phyloP scores from a whole-genome alignment of 192 early-diverging fungal genomes.

The Mortierella hygrophila region DNA sequence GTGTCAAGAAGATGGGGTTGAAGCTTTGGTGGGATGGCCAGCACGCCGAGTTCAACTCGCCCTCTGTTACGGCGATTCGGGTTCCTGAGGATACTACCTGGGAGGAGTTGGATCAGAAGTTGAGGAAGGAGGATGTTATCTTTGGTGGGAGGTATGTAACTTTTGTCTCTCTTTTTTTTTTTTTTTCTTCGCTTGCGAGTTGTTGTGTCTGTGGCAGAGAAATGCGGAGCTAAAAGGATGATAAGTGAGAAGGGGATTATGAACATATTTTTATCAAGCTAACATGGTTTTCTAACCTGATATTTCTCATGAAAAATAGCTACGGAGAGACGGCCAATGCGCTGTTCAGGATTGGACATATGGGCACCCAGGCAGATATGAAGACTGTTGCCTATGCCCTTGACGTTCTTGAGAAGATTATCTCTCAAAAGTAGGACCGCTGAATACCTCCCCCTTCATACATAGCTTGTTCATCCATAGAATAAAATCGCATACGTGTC shows the following conservation, averaged over 20 bases:
- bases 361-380: constrained; percentile 48
- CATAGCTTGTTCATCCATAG: neutral
- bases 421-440: constrained; percentile 11
- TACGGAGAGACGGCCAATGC: constrained; percentile 48
- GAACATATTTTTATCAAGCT: neutral
- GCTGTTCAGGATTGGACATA: constrained; percentile 51
- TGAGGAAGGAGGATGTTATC: constrained; percentile 46
- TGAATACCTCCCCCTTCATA: neutral
- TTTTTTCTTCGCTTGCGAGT: neutral
- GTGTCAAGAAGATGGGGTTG: constrained; percentile 45
- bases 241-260: neutral
- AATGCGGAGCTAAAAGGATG: neutral
- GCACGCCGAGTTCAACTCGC: constrained; percentile 15
- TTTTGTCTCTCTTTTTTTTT: neutral
- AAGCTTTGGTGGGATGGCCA: constrained; percentile 40
- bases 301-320: constrained; percentile 2
- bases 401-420: constrained; percentile 36
- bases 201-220: neutral
- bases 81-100: constrained; percentile 47
- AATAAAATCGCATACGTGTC: neutral
- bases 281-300: neutral
- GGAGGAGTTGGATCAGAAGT: constrained; percentile 42
- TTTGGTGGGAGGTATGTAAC: constrained; percentile 51
- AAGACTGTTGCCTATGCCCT: constrained; percentile 26
- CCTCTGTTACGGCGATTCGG: constrained; percentile 43